phyloP scores from a whole-genome alignment of 2,329 filamentous ascomycete species.

The Pochonia chlamydosporia region DNA sequence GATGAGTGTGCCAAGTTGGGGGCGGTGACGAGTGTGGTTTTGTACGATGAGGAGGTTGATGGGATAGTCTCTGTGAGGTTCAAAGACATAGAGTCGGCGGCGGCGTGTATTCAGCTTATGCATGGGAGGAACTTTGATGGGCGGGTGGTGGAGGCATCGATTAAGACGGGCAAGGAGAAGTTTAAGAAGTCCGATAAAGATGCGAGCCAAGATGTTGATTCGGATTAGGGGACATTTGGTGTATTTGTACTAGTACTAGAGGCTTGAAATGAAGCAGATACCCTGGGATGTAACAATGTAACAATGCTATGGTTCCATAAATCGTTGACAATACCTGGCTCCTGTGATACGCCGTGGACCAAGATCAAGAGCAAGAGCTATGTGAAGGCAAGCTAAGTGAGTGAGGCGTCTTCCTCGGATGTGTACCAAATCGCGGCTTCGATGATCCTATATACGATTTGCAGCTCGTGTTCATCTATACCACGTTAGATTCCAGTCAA shows the following conservation, averaged over 20 bases:
- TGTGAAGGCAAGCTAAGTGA: constrained; percentile 16
- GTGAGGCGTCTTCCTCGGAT: constrained; percentile 37
- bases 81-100: constrained; percentile 62
- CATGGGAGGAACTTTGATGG: constrained; percentile 75
- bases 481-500: not conserved
- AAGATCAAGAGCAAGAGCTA: too few species aligned
- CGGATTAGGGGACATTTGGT: constrained; percentile 19
- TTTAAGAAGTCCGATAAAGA: constrained; percentile 64
- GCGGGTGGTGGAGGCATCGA: constrained; percentile 62
- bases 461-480: constrained; percentile 59
- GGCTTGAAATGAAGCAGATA: not conserved
- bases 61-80: constrained; percentile 86
- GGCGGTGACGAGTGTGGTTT: constrained; percentile 80
- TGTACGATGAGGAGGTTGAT: constrained; percentile 81
- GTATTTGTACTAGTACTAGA: not conserved
- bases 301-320: not conserved
- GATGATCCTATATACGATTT: constrained; percentile 62
- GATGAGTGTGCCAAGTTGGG: constrained; percentile 86
- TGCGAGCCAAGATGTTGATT: constrained; percentile 35
- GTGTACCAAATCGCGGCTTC: constrained; percentile 69
- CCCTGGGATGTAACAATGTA: not conserved
- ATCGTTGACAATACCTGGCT: constrained; percentile 2
- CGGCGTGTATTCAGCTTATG: constrained; percentile 68
- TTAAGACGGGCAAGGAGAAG: constrained; percentile 65
- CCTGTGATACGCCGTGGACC: too few species aligned